Evolutionary conservation across 352 stramenopile species (phyloP), one percentile per base, ranked within the genome.

Genomic region (Pythium aristosporum): DNA sequence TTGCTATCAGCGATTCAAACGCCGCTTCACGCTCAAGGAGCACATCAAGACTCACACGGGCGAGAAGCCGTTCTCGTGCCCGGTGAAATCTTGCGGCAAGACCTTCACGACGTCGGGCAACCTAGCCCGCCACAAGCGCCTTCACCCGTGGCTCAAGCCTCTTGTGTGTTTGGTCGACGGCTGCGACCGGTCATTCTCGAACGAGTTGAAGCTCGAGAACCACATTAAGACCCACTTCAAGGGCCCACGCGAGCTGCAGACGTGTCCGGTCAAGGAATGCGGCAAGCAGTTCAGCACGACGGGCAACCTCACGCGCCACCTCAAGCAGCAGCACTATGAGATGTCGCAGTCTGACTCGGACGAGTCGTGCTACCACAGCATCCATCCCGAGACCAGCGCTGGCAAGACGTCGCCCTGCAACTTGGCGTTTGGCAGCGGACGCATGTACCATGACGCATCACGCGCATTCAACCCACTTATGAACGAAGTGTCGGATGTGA

Each of bases 21-120:
- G 81, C 67, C 86, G 85, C 53, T 90, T 87, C 67, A 90, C 84
- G 42, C 68, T 89, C 54, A 84, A 81, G 49, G 80, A 89, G 55
- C 84, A 93, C 63, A 76, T 88, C 61, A 93, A 93, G 79, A 93
- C 82, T 42, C 84, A 92, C 73, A 91, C 82, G 54, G 84, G 84
- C 20, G 82, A 90, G 68, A 82, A 90, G 61, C 82, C 84, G 5
- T 79, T 90, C 57, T 49, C 73, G 28, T 89, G 78, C 55, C 57
- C 54, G 11, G 72, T 74, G n/a, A 49, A 53, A 15, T 69, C 61
- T 30, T 93, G 85, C 60, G 68, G 69, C 60, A 89, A 89, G 74
- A 75, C 76, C 6, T 93, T 92, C 37, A 89, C 72, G 55, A 90
- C 80, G 18, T 88, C 80, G 0, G 79, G 83, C 21, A 92, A 90